Evolutionary conservation across 83 land plant species (phyloP).

Genomic region (Diphasiastrum complanatum): DNA sequence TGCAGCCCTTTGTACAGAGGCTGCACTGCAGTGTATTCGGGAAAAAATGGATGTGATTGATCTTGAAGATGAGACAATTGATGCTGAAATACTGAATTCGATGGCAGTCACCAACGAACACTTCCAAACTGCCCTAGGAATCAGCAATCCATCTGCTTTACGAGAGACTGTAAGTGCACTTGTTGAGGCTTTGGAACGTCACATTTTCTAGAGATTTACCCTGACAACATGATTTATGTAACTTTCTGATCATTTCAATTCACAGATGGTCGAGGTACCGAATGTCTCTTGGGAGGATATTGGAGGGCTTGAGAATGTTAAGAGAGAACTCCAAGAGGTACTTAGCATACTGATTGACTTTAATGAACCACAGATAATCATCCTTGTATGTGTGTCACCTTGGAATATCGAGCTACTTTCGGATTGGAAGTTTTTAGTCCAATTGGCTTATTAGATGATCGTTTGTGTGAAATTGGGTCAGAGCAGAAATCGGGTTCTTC

Average conservation of each 20-base stretch:
- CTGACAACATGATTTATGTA: background rate
- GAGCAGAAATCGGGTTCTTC: too few relatives aligned
- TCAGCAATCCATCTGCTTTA: slow-evolving; percentile 13
- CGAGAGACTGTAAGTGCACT: slow-evolving; percentile 7
- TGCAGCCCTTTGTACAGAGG: slow-evolving; percentile 13
- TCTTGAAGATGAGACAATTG: slow-evolving; percentile 16
- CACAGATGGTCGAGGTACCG: background rate
- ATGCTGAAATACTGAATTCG: slow-evolving; percentile 9
- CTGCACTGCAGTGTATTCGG: slow-evolving; percentile 14
- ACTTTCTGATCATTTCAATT: background rate
- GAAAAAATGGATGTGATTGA: slow-evolving; percentile 18
- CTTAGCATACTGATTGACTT: too few relatives aligned
- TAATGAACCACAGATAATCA: too few relatives aligned
- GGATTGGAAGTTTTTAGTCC: too few relatives aligned
- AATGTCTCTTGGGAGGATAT: background rate
- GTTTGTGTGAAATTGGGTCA: too few relatives aligned
- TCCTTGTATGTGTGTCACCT: too few relatives aligned
- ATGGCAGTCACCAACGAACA: slow-evolving; percentile 16
- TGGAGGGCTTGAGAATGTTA: background rate
- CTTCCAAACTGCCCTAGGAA: slow-evolving; percentile 14
- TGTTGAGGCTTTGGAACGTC: too few relatives aligned
- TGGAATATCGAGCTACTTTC: too few relatives aligned
- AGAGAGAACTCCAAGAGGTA: background rate
- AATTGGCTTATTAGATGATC: too few relatives aligned
- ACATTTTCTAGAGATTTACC: too few relatives aligned